Conservation (phyloP, 225 moss, liverwort and hornwort genomes). For the Takakia lepidozioides region DNA sequence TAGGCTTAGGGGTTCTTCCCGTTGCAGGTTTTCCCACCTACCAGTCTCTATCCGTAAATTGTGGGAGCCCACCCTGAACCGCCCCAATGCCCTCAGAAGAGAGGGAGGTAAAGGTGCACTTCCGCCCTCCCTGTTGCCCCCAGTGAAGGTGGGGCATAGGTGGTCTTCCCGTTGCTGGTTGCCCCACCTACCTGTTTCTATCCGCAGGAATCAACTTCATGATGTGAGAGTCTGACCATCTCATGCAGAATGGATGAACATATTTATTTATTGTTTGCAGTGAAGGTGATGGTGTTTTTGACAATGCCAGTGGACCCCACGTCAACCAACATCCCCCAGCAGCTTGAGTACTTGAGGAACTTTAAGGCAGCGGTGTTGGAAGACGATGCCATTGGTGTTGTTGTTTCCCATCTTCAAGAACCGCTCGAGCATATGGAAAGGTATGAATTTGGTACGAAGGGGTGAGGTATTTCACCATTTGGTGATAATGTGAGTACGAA, state of each 20-base stretch:
- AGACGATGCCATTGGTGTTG: slow-evolving; percentile 76
- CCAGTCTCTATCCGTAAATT: too few species aligned
- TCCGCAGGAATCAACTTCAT: not conserved
- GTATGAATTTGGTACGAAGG: too few species aligned
- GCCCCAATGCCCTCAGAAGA: too few species aligned
- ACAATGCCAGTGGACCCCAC: slow-evolving; percentile 82
- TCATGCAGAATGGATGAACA: not conserved
- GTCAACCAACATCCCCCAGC: slow-evolving; percentile 51
- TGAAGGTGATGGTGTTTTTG: slow-evolving; percentile 90
- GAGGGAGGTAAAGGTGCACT: too few species aligned
- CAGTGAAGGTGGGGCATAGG: too few species aligned
- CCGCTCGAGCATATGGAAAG: slow-evolving; percentile 85
- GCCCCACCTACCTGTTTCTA: not conserved
- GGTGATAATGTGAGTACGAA: too few species aligned
- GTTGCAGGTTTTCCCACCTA: too few species aligned
- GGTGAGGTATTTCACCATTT: too few species aligned
- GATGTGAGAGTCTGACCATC: not conserved
- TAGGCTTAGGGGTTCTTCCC: too few species aligned
- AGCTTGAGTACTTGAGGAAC: slow-evolving; percentile 66
- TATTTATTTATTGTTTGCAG: slow-evolving; percentile 22
- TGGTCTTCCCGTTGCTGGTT: too few species aligned
- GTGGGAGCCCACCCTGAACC: too few species aligned
- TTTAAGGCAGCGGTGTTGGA: slow-evolving; percentile 79
- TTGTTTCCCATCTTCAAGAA: slow-evolving; percentile 77
- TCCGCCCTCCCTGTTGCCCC: too few species aligned